phyloP scores from a whole-genome alignment of 2,329 filamentous ascomycete species.

The Diaporthe ilicicola region DNA sequence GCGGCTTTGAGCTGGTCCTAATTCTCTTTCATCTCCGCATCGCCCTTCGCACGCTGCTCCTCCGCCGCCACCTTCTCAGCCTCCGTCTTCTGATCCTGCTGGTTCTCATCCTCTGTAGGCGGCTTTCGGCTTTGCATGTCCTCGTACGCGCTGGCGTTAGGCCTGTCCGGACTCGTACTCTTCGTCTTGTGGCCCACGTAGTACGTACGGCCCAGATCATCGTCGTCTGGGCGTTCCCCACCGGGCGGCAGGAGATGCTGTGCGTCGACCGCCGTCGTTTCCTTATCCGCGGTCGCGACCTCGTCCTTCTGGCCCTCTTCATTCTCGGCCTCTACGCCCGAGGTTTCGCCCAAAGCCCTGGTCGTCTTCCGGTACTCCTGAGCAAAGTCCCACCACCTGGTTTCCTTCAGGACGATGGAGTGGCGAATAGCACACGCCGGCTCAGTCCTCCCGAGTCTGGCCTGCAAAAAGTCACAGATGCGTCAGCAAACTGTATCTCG shows the following conservation, averaged over 20 bases:
- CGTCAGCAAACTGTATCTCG: background rate
- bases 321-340: background rate
- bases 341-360: background rate
- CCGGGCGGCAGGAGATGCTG: too few relatives aligned
- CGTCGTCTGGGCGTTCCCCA: too few relatives aligned
- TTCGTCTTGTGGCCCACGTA: too few relatives aligned
- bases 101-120: too few relatives aligned
- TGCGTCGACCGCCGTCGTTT: too few relatives aligned
- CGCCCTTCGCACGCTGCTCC: background rate
- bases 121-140: too few relatives aligned
- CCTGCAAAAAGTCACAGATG: background rate
- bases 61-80: too few relatives aligned
- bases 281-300: background rate
- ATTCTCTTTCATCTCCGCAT: background rate
- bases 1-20: too few relatives aligned
- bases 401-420: background rate
- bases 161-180: too few relatives aligned
- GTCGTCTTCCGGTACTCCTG: background rate
- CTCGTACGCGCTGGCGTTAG: too few relatives aligned
- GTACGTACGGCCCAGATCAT: too few relatives aligned
- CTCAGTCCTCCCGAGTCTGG: background rate
- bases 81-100: too few relatives aligned
- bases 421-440: constrained; percentile 9
- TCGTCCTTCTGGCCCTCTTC: background rate
- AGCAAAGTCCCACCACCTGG: background rate